Evolutionary conservation across 2,329 filamentous ascomycete genomes (phyloP), one percentile per base, ranked within the genome.

Genomic region (Cyphellophora europaea): DNA sequence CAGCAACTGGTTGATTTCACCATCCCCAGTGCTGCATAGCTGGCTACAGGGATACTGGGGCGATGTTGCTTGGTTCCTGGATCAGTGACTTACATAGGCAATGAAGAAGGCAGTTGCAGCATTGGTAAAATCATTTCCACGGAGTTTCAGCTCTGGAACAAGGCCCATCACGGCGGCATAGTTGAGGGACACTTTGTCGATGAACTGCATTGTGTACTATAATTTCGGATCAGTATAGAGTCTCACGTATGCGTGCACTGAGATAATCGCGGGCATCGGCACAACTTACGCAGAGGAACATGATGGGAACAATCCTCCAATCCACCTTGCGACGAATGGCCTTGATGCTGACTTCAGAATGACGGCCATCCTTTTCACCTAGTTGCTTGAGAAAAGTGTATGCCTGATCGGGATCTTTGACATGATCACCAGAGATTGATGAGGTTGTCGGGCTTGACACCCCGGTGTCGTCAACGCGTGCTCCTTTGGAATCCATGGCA

Each of bases 141-240:
- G 51, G 31, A 81, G 62, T 0, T 66, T 57, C 5, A 76, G 61
- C 38, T 78, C 73, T 33, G 64, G 54, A 14, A 55, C 59, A 5
- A 82, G 52, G 3, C 75, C 74, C 77, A 81, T 82, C 33, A 82
- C 74, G 40, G 71, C 72, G 12, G 74, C 74, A 49, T 81, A 81
- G 68, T 77, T 51, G 33, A 37, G 45, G 42, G 54, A 44, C 11
- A 53, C 49, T 35, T 58, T 58, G 41, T 58, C 55, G 13, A 58
- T 37, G 28, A 53, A 58, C 34, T 58, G 53, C 27, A 58, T 38
- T 2, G 52, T 35, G 31, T 57, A 57, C n/a, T n/a, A n/a, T n/a
- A n/a, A n/a, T n/a, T n/a, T n/a, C n/a, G n/a, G n/a, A n/a, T n/a
- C n/a, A n/a, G n/a, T n/a, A n/a, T n/a, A n/a, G n/a, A n/a, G n/a